Evolutionary conservation across 192 early-diverging fungal genomes (phyloP).

Genomic region (Podila clonocystis): DNA sequence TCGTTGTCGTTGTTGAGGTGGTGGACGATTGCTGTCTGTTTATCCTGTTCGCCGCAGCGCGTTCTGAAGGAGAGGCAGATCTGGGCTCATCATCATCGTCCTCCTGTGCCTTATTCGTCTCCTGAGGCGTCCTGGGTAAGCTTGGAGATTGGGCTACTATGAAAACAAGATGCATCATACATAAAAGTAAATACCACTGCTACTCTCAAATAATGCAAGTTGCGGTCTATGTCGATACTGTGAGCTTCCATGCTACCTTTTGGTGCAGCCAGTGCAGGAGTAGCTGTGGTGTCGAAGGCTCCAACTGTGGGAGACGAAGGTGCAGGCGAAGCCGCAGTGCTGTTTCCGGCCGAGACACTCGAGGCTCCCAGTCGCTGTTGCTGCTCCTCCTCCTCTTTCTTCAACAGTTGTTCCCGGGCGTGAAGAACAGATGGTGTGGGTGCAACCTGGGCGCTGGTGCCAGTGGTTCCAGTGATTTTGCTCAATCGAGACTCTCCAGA

Average conservation of each 20-base stretch:
- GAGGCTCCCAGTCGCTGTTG: conserved; percentile 10
- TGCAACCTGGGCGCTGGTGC: conserved; percentile 37
- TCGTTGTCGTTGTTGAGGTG: conserved; percentile 1
- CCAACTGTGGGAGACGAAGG: not conserved
- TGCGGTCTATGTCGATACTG: not conserved
- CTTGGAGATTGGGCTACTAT: too few species aligned
- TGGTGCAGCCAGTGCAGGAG: not conserved
- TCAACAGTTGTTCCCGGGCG: conserved; percentile 34
- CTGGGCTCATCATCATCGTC: conserved; percentile 2
- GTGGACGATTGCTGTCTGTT: conserved; percentile 6
- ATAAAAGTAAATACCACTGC: too few species aligned
- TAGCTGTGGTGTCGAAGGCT: not conserved
- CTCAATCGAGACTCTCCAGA: conserved; percentile 47
- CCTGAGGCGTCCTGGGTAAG: too few species aligned
- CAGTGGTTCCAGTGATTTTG: conserved; percentile 50
- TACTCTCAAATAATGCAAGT: too few species aligned
- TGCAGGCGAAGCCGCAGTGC: not conserved
- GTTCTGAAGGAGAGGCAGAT: conserved; percentile 9
- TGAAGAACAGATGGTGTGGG: conserved; percentile 40
- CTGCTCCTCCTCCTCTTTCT: conserved; percentile 40
- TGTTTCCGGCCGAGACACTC: not conserved
- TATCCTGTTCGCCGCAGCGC: conserved; percentile 8
- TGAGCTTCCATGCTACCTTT: not conserved
- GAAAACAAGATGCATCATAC: too few species aligned
- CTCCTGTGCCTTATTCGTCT: not conserved